A percentile compares a stretch with the other conserved stretches of the same genome.
These are phyloP conservation scores for Cyberlindnera mycetangii DNA, from an alignment of 805 yeast genomes.

Conservation along the genomic window DNA sequence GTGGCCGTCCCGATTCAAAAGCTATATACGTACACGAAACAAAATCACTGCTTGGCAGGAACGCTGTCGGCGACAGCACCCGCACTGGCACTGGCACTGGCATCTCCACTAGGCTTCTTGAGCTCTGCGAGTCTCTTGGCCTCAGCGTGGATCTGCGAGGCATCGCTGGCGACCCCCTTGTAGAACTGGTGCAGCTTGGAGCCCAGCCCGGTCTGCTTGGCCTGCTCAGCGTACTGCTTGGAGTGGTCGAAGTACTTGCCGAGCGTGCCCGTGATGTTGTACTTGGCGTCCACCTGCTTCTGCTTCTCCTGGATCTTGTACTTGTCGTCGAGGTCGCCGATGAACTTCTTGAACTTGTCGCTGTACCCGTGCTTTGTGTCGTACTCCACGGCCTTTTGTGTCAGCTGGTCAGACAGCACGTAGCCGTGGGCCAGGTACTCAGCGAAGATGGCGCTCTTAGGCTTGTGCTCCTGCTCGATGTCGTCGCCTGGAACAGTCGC, in stretches of 20 bases:
- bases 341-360: slow-evolving; percentile 51
- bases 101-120: slow-evolving; percentile 34
- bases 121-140: slow-evolving; percentile 68
- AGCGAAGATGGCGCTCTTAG: slow-evolving; percentile 71
- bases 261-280: slow-evolving; percentile 38
- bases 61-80: slow-evolving; percentile 8
- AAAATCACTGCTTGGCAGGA: slow-evolving; percentile 2
- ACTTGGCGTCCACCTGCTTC: slow-evolving; percentile 39
- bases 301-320: slow-evolving; percentile 50
- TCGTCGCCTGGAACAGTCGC: slow-evolving; percentile 33
- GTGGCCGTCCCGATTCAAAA: too few relatives aligned
- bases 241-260: slow-evolving; percentile 32
- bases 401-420: slow-evolving; percentile 56
- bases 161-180: slow-evolving; percentile 51
- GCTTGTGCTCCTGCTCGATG: slow-evolving; percentile 72
- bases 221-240: slow-evolving; percentile 22
- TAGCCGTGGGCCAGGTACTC: slow-evolving; percentile 77
- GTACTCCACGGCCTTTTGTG: slow-evolving; percentile 57
- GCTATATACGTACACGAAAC: too few relatives aligned
- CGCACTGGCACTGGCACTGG: neutral
- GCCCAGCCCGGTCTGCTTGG: slow-evolving; percentile 43
- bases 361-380: slow-evolving; percentile 66
- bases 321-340: slow-evolving; percentile 53
- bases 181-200: slow-evolving; percentile 60
- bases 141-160: slow-evolving; percentile 64